Percentiles rank a stretch among this genome's conserved stretches.
Evolutionary conservation across 768 basidiomycete genomes (phyloP).

Genomic region (Lactarius pseudohatsudake): DNA sequence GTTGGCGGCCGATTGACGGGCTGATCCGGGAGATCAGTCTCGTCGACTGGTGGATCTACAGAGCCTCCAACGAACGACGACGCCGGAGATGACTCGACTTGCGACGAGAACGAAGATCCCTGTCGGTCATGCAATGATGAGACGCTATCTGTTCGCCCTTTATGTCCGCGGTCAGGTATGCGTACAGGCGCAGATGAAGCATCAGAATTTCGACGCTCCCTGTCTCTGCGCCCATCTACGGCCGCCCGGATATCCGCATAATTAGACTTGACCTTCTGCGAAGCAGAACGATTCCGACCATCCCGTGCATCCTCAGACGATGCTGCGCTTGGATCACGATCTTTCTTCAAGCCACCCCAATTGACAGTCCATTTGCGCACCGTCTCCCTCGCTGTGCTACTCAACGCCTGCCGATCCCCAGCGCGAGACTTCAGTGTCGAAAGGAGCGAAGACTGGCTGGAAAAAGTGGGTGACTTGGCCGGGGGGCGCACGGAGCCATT

Average conservation of each 20-base stretch:
- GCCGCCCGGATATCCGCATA: conserved; percentile 77
- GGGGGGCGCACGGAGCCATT: not conserved
- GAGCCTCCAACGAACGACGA: conserved; percentile 27
- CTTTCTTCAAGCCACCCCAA: conserved; percentile 68
- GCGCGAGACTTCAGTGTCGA: conserved; percentile 76
- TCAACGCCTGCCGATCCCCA: conserved; percentile 80
- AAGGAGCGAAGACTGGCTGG: conserved; percentile 45
- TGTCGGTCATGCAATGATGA: conserved; percentile 31
- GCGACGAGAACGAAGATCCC: conserved; percentile 33
- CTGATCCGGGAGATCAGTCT: conserved; percentile 5
- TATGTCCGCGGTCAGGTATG: conserved; percentile 36
- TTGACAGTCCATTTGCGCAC: conserved; percentile 92
- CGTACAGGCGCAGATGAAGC: conserved; percentile 37
- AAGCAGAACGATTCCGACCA: conserved; percentile 7
- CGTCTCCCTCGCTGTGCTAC: conserved; percentile 81
- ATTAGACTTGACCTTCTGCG: conserved; percentile 43
- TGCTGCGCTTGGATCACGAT: conserved; percentile 32
- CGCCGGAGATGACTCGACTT: conserved; percentile 33
- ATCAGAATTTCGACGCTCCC: conserved; percentile 29
- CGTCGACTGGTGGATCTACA: conserved; percentile 7
- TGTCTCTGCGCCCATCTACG: conserved; percentile 63
- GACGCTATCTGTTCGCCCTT: conserved; percentile 33
- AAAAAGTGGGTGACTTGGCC: conserved; percentile 9
- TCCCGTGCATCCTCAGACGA: conserved; percentile 29
- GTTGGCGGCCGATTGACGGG: not conserved